These are phyloP conservation scores for Pyrenophora graminea DNA, from an alignment of 2,329 filamentous ascomycete genomes.

Conservation along the genomic window DNA sequence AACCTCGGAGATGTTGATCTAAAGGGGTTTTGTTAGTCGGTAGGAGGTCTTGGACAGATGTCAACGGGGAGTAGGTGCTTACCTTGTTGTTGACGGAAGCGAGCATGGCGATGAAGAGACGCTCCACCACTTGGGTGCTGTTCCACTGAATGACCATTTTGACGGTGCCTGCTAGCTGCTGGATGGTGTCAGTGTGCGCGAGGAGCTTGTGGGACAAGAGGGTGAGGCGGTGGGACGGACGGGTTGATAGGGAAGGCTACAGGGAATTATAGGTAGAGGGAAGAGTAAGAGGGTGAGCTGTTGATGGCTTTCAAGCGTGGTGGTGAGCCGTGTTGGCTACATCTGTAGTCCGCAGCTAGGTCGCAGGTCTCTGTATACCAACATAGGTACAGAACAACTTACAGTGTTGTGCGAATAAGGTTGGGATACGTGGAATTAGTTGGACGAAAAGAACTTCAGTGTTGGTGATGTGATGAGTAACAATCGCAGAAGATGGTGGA, in stretches of 20 bases:
- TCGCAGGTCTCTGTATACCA: too few relatives aligned
- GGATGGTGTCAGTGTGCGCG: neutral
- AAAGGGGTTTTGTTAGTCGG: conserved; percentile 3
- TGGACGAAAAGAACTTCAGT: too few relatives aligned
- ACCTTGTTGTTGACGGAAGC: conserved; percentile 43
- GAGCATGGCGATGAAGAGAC: conserved; percentile 49
- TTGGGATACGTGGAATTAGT: too few relatives aligned
- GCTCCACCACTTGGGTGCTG: conserved; percentile 41
- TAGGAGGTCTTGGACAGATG: neutral
- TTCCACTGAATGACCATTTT: conserved; percentile 47
- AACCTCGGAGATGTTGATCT: conserved; percentile 53
- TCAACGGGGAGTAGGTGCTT: neutral
- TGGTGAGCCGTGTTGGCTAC: too few relatives aligned
- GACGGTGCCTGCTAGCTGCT: neutral
- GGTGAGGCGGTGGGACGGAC: neutral
- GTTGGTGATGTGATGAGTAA: neutral
- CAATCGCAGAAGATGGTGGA: too few relatives aligned
- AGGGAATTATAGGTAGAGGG: too few relatives aligned
- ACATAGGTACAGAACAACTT: too few relatives aligned
- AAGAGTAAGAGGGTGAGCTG: too few relatives aligned
- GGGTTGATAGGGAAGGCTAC: neutral
- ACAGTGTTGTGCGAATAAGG: too few relatives aligned
- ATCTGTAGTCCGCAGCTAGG: too few relatives aligned
- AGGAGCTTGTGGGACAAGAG: neutral
- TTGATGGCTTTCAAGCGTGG: too few relatives aligned